Percentiles rank a stretch among this genome's conserved stretches.
phyloP scores from a whole-genome alignment of 495 filamentous ascomycete genomes.

The Rhypophila decipiens region DNA sequence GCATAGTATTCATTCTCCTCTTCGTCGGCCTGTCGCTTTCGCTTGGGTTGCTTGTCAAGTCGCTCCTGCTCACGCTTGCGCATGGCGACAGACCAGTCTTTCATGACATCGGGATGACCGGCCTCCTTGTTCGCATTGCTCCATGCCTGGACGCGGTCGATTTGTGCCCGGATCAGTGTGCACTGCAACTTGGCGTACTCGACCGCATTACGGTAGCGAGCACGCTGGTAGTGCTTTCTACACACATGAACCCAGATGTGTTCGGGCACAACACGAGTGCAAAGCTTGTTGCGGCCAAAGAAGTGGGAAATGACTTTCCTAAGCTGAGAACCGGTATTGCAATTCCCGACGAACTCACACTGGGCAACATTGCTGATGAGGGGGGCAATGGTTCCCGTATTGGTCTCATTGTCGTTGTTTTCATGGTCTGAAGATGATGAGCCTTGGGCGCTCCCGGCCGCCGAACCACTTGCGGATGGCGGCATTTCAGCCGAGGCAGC shows the following conservation, averaged over 20 bases:
- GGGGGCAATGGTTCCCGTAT: no score
- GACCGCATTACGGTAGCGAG: constrained; percentile 56
- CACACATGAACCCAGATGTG: constrained; percentile 67
- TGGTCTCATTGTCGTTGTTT: not conserved
- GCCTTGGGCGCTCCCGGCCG: not conserved
- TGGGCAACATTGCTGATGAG: not conserved
- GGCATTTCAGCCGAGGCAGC: not conserved
- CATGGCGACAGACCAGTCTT: constrained; percentile 41
- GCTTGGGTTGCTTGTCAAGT: constrained; percentile 19
- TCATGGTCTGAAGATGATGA: not conserved
- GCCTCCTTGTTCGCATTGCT: constrained; percentile 33
- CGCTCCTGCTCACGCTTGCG: constrained; percentile 50
- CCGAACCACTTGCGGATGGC: not conserved
- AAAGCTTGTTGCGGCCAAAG: constrained; percentile 82
- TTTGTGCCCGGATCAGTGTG: constrained; percentile 50
- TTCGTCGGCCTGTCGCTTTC: constrained; percentile 19
- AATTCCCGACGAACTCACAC: constrained; percentile 18
- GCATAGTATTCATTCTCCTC: constrained; percentile 20
- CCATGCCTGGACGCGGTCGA: constrained; percentile 56
- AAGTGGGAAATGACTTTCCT: constrained; percentile 79
- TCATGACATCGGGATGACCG: constrained; percentile 33
- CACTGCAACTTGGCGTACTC: constrained; percentile 56
- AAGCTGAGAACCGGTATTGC: constrained; percentile 43
- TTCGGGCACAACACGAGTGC: constrained; percentile 60
- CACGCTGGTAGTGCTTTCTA: constrained; percentile 80